phyloP scores from a whole-genome alignment of 2,329 filamentous ascomycete genomes.

The Coniochaeta hoffmannii region DNA sequence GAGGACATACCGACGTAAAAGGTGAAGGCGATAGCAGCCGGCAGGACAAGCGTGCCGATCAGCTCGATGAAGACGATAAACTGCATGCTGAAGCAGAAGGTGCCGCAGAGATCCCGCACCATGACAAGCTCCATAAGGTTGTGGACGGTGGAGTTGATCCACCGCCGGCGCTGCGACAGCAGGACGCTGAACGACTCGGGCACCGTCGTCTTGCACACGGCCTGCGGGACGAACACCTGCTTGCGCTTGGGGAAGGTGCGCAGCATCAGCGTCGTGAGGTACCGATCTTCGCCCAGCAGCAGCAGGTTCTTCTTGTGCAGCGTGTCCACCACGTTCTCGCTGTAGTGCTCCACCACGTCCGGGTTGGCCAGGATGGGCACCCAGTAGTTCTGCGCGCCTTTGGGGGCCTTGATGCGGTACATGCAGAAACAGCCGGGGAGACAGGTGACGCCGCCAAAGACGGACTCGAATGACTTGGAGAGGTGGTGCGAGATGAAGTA shows the following conservation, averaged over 20 bases:
- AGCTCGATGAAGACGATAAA: slow-evolving; percentile 96
- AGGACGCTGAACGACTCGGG: slow-evolving; percentile 89
- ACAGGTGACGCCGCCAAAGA: slow-evolving; percentile 98
- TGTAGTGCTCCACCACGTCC: slow-evolving; percentile 98
- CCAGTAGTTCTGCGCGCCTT: slow-evolving; percentile 98
- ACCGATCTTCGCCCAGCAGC: slow-evolving; percentile 87
- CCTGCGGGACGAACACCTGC: slow-evolving; percentile 96
- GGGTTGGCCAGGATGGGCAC: slow-evolving; percentile 97
- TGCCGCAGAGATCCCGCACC: slow-evolving; percentile 92
- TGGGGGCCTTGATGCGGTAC: slow-evolving; percentile 99
- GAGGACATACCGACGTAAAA: slow-evolving; percentile 78
- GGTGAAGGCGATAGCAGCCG: slow-evolving; percentile 93
- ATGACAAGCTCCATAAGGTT: slow-evolving; percentile 97
- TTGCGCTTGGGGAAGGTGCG: slow-evolving; percentile 98
- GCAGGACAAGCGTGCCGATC: slow-evolving; percentile 86
- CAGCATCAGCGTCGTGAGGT: slow-evolving; percentile 93
- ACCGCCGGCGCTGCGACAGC: slow-evolving; percentile 87
- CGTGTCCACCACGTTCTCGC: slow-evolving; percentile 97
- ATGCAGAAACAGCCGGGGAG: slow-evolving; percentile 99
- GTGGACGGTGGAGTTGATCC: slow-evolving; percentile 99
- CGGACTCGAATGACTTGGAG: slow-evolving; percentile 94
- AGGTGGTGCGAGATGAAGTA: slow-evolving; percentile 99
- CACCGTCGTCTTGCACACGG: slow-evolving; percentile 97
- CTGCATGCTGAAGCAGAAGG: slow-evolving; percentile 99
- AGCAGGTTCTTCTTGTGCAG: slow-evolving; percentile 96